Evolutionary conservation across 768 basidiomycete genomes (phyloP), one percentile per base, ranked within the genome.

Genomic region (Roridomyces roridus): DNA sequence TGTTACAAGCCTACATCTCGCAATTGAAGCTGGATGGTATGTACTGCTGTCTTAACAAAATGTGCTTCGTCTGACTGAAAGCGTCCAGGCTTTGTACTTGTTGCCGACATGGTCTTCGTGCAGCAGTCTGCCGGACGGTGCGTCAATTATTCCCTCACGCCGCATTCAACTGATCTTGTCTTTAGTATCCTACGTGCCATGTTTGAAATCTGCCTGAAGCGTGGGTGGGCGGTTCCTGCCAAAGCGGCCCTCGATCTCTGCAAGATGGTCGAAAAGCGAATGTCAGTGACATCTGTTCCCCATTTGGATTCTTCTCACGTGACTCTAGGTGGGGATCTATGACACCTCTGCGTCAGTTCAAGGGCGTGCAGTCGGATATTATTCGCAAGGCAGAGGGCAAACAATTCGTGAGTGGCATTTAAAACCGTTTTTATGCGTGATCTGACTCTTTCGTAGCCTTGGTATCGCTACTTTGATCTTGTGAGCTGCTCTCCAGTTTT

Each of bases 401-500:
- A 71, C 96, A 98, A 82, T 98, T 98, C 80, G 91, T 92, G 66
- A 68, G 87, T 81, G 17, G 34, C 46, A 37, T 29, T 62, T 18
- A n/a, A 14, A 15, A 3, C 10, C 39, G 12, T 55, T 31, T 1
- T 46, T 25, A 10, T 11, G 8, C 5, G 8, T 6, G 20, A 14
- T 51, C 20, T 28, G 11, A 21, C 56, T 35, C 49, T 51, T 61
- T 24, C 37, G 44, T 47, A 89, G 89, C 94, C 95, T 0, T 97
- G 95, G 94, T 92, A 97, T 68, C 89, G 96, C 23, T 98, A 98
- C 77, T 98, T 96, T 62, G 96, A 98, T 68, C 77, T 98, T 59
- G 81, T 83, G 61, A 65, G 75, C 65, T n/a, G 23, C 36, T 29
- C 11, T 3, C 5, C 40, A 41, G 24, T 11, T 28, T 39, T 26